These are phyloP conservation scores for Pseudogymnoascus sp. DNA, from an alignment of 2,329 filamentous ascomycete genomes.

Conservation along the genomic window DNA sequence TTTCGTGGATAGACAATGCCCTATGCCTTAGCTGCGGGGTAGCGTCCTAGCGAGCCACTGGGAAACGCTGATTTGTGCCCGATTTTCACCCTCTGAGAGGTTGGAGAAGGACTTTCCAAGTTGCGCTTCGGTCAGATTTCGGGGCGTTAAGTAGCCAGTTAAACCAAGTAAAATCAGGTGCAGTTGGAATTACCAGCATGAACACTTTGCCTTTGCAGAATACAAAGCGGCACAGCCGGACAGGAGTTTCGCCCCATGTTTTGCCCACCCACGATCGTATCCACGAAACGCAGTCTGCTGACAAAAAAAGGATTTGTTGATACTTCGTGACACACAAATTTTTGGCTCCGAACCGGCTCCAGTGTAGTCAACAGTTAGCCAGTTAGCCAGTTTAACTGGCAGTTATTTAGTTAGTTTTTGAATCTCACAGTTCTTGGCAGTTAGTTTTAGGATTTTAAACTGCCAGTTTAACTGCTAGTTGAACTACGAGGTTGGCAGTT, in stretches of 20 bases:
- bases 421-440: too few relatives aligned
- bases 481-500: too few relatives aligned
- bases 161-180: not conserved
- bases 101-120: not conserved
- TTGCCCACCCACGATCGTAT: not conserved
- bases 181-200: not conserved
- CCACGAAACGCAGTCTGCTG: not conserved
- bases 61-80: not conserved
- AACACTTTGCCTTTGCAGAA: not conserved
- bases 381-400: too few relatives aligned
- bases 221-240: not conserved
- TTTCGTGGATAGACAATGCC: not conserved
- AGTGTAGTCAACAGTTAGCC: too few relatives aligned
- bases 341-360: not conserved
- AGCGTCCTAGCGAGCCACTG: not conserved
- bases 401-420: too few relatives aligned
- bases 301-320: not conserved
- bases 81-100: not conserved
- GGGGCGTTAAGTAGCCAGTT: not conserved
- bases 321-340: not conserved
- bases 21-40: not conserved
- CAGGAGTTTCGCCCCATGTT: not conserved
- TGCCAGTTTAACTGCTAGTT: too few relatives aligned
- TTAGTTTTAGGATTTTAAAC: too few relatives aligned
- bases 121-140: not conserved